Evolutionary conservation across 768 basidiomycete species (phyloP), one percentile per base, ranked within the genome.

Genomic region (Gyrodon lividus): DNA sequence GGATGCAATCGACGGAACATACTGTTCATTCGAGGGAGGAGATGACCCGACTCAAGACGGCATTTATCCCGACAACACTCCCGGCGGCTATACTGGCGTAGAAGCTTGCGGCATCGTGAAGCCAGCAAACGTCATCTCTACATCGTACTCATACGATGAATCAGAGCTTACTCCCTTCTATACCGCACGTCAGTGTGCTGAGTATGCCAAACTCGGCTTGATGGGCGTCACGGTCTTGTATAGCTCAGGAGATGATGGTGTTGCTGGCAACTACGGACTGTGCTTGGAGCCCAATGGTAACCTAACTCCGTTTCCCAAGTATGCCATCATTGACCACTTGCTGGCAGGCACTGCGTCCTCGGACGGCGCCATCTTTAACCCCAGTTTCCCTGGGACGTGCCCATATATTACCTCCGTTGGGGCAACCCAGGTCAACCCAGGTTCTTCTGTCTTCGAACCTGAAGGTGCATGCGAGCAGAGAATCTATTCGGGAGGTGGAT

Each of bases 401-500:
- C 78, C 79, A 1, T 80, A 73, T 44, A 63, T 80, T 22, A 80
- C 79, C 17, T 72, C 79, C 6, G 76, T 81, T 34, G 79, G 80
- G 10, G 63, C 74, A 0, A 77, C 73, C 1, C 68, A 69, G 40
- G 67, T 83, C 49, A 79, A 77, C 63, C 64, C 70, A 4, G 68
- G 67, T 30, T 45, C 61, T 2, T 70, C 65, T 6, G 67, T 68
- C 14, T 59, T 44, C 6, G 59, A 69, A 5, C 84, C 85, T 5
- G 85, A 88, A 62, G 70, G 78, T 28, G 84, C 80, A 9, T 69
- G 62, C 35, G 63, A 61, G 56, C 24, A 66, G 2, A 70, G 77
- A 44, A 72, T 66, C 64, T 82, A 86, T 68, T 82, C 84, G n/a
- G 83, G 84, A 4, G 87, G 86, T 37, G 86, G 86, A 2, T 87